Evolutionary conservation across 148 eudicot genomes (phyloP).

Genomic region (Euryodendron excelsum): DNA sequence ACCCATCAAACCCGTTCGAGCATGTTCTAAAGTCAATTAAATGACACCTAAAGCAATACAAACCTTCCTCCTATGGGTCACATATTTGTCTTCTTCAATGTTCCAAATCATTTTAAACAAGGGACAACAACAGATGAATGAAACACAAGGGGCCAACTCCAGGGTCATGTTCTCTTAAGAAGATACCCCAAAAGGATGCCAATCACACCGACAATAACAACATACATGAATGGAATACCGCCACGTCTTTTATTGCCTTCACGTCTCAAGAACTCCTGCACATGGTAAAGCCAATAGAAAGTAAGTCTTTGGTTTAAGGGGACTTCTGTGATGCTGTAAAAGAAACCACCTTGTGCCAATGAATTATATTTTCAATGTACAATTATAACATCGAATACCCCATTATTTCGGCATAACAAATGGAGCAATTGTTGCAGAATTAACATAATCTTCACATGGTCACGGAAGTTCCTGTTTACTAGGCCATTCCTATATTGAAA

Average conservation of each 20-base stretch:
- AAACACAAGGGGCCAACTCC: not conserved
- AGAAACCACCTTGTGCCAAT: not conserved
- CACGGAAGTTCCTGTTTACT: not conserved
- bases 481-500: not conserved
- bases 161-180: slow-evolving; percentile 40
- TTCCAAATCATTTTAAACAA: slow-evolving; percentile 9
- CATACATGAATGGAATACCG: slow-evolving; percentile 48
- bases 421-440: not conserved
- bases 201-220: slow-evolving; percentile 50
- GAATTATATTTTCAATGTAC: not conserved
- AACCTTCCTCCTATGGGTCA: slow-evolving; percentile 5
- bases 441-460: not conserved
- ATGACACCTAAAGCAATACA: slow-evolving; percentile 11
- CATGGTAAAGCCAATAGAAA: not conserved
- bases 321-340: not conserved
- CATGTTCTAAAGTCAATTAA: slow-evolving; percentile 16
- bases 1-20: slow-evolving; percentile 18
- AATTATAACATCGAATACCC: not conserved
- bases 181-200: slow-evolving; percentile 66
- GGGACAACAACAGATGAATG: slow-evolving; percentile 1
- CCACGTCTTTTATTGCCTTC: slow-evolving; percentile 38
- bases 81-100: slow-evolving; percentile 15
- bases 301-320: not conserved
- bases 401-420: not conserved
- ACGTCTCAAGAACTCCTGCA: slow-evolving; percentile 64